Conservation (phyloP, 1,284 basidiomycete genomes). For the Austroboletus novae-zelandiae region DNA sequence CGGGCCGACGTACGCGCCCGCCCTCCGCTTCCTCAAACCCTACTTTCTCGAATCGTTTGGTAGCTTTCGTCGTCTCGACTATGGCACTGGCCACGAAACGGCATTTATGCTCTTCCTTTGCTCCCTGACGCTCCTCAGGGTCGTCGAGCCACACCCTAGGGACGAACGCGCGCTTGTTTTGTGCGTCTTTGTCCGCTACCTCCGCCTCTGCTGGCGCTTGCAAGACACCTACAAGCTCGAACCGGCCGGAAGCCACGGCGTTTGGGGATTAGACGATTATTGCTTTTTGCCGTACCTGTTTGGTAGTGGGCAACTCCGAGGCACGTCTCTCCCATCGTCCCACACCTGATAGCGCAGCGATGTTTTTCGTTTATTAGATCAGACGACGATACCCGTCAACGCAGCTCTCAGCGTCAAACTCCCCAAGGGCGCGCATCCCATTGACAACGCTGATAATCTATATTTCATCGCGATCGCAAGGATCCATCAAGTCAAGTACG, state of each 20-base stretch:
- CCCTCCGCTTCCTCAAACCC: slow-evolving; percentile 63
- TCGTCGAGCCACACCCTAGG: slow-evolving; percentile 50
- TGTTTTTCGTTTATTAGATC: slow-evolving; percentile 40
- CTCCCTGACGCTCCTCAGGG: slow-evolving; percentile 61
- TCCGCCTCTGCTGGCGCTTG: slow-evolving; percentile 79
- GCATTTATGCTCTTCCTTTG: slow-evolving; percentile 83
- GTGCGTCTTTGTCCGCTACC: slow-evolving; percentile 72
- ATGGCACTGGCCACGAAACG: slow-evolving; percentile 95
- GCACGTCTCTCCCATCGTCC: slow-evolving; percentile 32
- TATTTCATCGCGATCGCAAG: slow-evolving; percentile 83
- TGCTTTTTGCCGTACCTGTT: slow-evolving; percentile 90
- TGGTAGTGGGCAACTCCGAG: slow-evolving; percentile 88
- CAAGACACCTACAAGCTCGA: slow-evolving; percentile 92
- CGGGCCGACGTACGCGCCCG: slow-evolving; percentile 41
- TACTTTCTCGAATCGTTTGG: slow-evolving; percentile 89
- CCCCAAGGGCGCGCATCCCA: slow-evolving; percentile 38
- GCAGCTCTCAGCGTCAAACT: slow-evolving; percentile 52
- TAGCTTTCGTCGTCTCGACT: slow-evolving; percentile 90
- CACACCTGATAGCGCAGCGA: slow-evolving; percentile 13
- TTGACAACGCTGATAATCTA: slow-evolving; percentile 48
- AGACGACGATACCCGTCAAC: slow-evolving; percentile 56
- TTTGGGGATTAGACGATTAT: slow-evolving; percentile 98
- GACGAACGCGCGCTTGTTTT: slow-evolving; percentile 66
- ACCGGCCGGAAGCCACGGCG: slow-evolving; percentile 96
- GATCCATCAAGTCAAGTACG: slow-evolving; percentile 78